Conservation (phyloP, 2,329 filamentous ascomycete genomes). For the Nothophaeocryptopus gaeumannii region DNA sequence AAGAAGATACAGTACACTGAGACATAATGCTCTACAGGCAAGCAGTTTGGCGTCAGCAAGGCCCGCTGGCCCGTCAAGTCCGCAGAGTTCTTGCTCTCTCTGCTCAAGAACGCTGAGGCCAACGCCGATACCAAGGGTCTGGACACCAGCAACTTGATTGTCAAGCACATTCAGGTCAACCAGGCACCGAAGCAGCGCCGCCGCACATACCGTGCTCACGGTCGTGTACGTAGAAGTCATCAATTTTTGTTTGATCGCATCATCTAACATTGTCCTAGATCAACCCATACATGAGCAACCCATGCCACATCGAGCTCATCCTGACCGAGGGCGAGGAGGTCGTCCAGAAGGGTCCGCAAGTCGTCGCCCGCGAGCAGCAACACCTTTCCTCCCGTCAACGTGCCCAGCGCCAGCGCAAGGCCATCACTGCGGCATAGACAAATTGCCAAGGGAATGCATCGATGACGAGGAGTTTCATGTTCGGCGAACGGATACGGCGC, state of each 20-base stretch:
- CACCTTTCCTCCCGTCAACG: constrained; percentile 91
- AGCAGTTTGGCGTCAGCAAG: constrained; percentile 96
- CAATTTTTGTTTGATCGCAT: background rate
- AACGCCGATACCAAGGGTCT: constrained; percentile 97
- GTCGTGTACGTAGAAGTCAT: constrained; percentile 75
- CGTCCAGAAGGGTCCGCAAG: constrained; percentile 80
- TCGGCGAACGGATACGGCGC: constrained; percentile 3
- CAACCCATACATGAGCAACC: constrained; percentile 99
- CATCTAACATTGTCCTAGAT: constrained; percentile 59
- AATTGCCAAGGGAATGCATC: background rate
- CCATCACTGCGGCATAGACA: constrained; percentile 50
- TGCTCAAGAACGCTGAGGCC: constrained; percentile 96
- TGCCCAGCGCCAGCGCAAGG: constrained; percentile 62
- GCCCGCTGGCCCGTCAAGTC: constrained; percentile 99
- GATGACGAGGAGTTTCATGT: constrained; percentile 9
- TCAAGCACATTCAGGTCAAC: constrained; percentile 99
- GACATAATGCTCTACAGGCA: constrained; percentile 61
- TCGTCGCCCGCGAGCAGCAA: constrained; percentile 54
- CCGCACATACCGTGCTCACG: constrained; percentile 99
- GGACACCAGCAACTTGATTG: constrained; percentile 92
- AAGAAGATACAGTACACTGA: constrained; percentile 27
- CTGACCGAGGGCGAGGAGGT: constrained; percentile 96
- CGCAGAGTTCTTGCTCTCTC: constrained; percentile 93
- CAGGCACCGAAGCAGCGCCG: constrained; percentile 99
- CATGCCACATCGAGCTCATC: constrained; percentile 99